Percentiles rank a stretch among this genome's conserved stretches.
Evolutionary conservation across 768 basidiomycete genomes (phyloP).

Genomic region (Gelatoporia subvermispora): DNA sequence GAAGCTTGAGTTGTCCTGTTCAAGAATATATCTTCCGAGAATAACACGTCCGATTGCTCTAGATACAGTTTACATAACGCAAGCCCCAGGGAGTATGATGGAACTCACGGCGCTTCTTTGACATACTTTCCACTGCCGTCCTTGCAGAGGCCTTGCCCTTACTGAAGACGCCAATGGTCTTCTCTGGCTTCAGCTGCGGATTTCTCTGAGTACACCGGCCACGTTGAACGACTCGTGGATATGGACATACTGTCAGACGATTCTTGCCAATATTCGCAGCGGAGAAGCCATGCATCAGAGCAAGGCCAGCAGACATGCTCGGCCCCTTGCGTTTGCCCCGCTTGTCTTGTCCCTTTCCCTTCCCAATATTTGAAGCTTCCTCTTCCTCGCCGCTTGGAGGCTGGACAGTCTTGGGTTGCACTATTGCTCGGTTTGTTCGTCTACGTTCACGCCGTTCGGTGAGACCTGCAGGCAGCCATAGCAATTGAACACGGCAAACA

Average conservation of each 20-base stretch:
- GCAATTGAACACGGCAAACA: neutral
- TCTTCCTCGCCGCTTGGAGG: conserved; percentile 8
- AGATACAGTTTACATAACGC: neutral
- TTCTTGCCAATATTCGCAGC: conserved; percentile 58
- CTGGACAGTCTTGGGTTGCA: conserved; percentile 25
- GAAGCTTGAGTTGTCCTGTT: conserved; percentile 3
- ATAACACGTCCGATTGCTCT: conserved; percentile 9
- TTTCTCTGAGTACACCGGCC: neutral
- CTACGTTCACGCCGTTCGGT: conserved; percentile 63
- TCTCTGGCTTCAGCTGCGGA: conserved; percentile 38
- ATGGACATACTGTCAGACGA: conserved; percentile 56
- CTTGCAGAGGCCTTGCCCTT: conserved; percentile 60
- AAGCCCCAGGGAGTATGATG: neutral
- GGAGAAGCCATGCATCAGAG: conserved; percentile 64
- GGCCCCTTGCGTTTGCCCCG: conserved; percentile 20
- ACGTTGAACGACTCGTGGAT: neutral
- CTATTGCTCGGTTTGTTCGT: conserved; percentile 51
- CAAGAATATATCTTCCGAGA: conserved; percentile 23
- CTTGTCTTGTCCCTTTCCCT: conserved; percentile 12
- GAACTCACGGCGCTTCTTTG: conserved; percentile 24
- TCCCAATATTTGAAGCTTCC: conserved; percentile 6
- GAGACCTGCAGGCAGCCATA: conserved; percentile 39
- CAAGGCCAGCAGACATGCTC: conserved; percentile 45
- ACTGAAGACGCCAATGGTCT: conserved; percentile 50
- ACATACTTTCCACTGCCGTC: conserved; percentile 24